Conservation (phyloP, 495 filamentous ascomycete genomes). For the Penicillium pancosmium region DNA sequence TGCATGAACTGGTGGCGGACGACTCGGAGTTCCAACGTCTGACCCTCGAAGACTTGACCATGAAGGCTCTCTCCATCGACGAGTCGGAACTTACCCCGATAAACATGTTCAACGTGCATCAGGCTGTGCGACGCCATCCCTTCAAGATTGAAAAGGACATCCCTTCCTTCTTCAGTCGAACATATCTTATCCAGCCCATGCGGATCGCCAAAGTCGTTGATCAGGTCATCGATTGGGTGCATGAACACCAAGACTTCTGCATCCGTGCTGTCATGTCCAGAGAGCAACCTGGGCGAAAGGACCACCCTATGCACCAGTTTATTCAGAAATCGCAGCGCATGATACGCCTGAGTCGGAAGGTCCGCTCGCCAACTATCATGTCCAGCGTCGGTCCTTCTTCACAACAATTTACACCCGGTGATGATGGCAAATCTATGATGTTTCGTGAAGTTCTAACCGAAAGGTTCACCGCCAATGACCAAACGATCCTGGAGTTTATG, state of each 20-base stretch:
- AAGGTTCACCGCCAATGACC: constrained; percentile 47
- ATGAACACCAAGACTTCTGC: constrained; percentile 55
- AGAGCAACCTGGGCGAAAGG: constrained; percentile 15
- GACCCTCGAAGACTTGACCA: constrained; percentile 66
- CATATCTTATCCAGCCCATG: constrained; percentile 54
- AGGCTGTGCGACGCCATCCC: constrained; percentile 45
- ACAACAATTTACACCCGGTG: constrained; percentile 38
- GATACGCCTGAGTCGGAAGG: constrained; percentile 67
- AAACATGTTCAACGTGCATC: constrained; percentile 70
- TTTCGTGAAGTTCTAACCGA: constrained; percentile 45
- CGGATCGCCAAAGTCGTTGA: constrained; percentile 46
- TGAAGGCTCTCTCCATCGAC: constrained; percentile 46
- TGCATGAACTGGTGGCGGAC: constrained; percentile 50
- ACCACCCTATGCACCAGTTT: constrained; percentile 59
- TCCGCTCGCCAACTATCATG: constrained; percentile 59
- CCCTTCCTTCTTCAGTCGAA: constrained; percentile 41
- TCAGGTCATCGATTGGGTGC: constrained; percentile 58
- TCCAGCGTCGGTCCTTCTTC: constrained; percentile 55
- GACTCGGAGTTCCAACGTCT: constrained; percentile 52
- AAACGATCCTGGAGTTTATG: constrained; percentile 68
- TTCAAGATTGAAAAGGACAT: constrained; percentile 53
- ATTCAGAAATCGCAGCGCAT: constrained; percentile 62
- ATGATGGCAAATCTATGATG: constrained; percentile 37
- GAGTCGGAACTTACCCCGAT: constrained; percentile 49
- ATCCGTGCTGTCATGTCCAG: constrained; percentile 31